Conservation (phyloP, 2,329 filamentous ascomycete genomes). For the Sarocladium oryzae region DNA sequence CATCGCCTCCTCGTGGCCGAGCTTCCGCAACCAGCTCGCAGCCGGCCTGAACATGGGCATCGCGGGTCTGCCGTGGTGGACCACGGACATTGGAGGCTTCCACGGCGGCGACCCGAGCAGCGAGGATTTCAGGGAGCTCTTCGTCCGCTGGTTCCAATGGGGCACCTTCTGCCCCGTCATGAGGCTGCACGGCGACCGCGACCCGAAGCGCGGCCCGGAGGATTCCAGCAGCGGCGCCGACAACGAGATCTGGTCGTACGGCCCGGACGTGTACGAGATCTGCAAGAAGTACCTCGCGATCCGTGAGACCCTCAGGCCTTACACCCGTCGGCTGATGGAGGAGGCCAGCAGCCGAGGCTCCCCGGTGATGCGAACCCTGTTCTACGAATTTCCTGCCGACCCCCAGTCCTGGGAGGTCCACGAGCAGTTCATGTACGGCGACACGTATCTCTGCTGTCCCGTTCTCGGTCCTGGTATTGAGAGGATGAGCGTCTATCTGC, state of each 20-base stretch:
- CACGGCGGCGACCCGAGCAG: slow-evolving; percentile 56
- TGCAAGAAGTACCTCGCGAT: slow-evolving; percentile 53
- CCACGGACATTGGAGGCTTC: slow-evolving; percentile 65
- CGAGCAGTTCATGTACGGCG: slow-evolving; percentile 58
- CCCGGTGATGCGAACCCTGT: slow-evolving; percentile 56
- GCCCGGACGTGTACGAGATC: slow-evolving; percentile 52
- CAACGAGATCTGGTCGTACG: slow-evolving; percentile 64
- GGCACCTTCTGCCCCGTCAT: slow-evolving; percentile 62
- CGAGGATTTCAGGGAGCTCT: slow-evolving; percentile 52
- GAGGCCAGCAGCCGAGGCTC: slow-evolving; percentile 53
- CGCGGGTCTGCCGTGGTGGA: slow-evolving; percentile 61
- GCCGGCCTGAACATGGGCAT: slow-evolving; percentile 62
- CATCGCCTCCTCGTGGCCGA: slow-evolving; percentile 57
- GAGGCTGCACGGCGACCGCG: slow-evolving; percentile 59
- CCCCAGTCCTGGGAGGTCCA: slow-evolving; percentile 47
- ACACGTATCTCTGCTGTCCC: slow-evolving; percentile 51
- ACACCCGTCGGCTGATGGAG: slow-evolving; percentile 51
- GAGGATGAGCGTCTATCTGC: slow-evolving; percentile 45
- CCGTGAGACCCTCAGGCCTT: slow-evolving; percentile 51
- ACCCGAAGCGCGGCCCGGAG: slow-evolving; percentile 40
- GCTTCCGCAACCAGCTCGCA: slow-evolving; percentile 51
- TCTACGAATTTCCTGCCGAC: slow-evolving; percentile 58
- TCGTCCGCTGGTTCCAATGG: slow-evolving; percentile 66
- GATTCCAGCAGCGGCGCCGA: slow-evolving; percentile 44
- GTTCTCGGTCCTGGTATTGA: slow-evolving; percentile 43